These are phyloP conservation scores for Persicaria tinctoria DNA, from an alignment of 148 eudicot species.

Conservation along the genomic window DNA sequence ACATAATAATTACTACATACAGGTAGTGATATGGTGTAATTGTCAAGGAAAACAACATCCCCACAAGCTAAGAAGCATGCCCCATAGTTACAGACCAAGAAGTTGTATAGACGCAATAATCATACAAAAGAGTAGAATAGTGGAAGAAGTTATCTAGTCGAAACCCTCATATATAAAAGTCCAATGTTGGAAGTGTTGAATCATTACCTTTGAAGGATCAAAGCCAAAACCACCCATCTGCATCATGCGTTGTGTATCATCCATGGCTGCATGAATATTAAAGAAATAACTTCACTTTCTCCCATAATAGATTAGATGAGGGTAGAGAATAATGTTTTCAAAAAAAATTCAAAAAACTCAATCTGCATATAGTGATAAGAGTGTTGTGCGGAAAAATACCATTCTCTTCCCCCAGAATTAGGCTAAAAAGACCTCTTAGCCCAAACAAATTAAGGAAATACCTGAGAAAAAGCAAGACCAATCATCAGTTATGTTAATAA, in stretches of 20 bases:
- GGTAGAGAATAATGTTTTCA: too few species aligned
- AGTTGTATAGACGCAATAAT: background rate
- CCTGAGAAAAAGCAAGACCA: constrained; percentile 34
- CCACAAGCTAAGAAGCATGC: background rate
- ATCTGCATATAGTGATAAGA: too few species aligned
- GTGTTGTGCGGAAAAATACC: too few species aligned
- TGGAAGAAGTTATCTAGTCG: background rate
- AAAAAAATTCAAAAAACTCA: background rate
- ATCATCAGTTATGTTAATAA: background rate
- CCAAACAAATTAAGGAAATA: constrained; percentile 96
- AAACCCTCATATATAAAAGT: background rate
- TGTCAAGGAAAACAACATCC: background rate
- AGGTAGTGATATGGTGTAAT: background rate
- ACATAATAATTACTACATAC: background rate
- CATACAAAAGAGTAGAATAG: background rate
- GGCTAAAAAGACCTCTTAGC: constrained; percentile 86
- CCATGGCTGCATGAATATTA: constrained; percentile 55
- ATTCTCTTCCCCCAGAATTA: constrained; percentile 33
- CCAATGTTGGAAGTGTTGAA: background rate
- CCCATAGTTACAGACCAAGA: background rate
- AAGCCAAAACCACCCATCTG: constrained; percentile 98
- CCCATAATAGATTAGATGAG: background rate
- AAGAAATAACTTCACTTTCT: constrained; percentile 11
- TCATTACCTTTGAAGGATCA: constrained; percentile 65
- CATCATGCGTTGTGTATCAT: constrained; percentile 99